Base-by-base conservation (phyloP, 1,139 yeast species). In the Blastobotrys persicus region DNA sequence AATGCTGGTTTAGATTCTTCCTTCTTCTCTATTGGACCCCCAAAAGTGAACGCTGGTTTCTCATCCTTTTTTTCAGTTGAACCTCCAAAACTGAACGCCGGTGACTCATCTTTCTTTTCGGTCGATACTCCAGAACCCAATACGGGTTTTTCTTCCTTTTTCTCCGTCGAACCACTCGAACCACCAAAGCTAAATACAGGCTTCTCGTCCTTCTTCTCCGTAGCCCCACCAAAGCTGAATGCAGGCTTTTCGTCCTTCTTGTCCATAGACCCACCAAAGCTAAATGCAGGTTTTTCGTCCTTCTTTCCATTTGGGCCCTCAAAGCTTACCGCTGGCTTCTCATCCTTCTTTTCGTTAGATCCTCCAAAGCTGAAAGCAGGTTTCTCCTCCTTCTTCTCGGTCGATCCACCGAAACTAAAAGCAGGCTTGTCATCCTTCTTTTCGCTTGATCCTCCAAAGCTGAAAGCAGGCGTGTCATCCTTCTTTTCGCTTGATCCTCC, bases 211-310 rank as follows among this genome's bases (percentile, higher is more conserved):
- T 40, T 47, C 31, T 23, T 67, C 1, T 56, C 68, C 42, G 60
- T 50, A 11, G 60, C 45, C 11, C 45, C 31, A 12, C 45, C 45
- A 43, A 32, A 32, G 39, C 31, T 31, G 19, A 33, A 43, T 13
- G 32, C 3, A 16, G 69, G 62, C 44, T 63, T 65, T 20, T 50
- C 55, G 12, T 49, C 55, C 49, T 56, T 47, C 40, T 52, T 51
- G 3, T 55, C 62, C n/a, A 66, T 53, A 35, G 66, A 64, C 14
- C 64, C 58, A 31, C 71, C 71, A 50, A 68, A 64, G 1, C 68
- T 57, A 41, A 65, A 58, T 3, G 61, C 53, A 6, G 66, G 58
- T 17, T 58, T 64, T 12, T 56, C 60, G 44, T 62, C 59, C 41
- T 61, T 51, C 40, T 60, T 60, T 41, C 57, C 58, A 46, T 23